Percentiles rank a stretch among this genome's conserved stretches.
These are phyloP conservation scores for Tetradesmus obliquus DNA, from an alignment of 139 green algal genomes.

Conservation along the genomic window DNA sequence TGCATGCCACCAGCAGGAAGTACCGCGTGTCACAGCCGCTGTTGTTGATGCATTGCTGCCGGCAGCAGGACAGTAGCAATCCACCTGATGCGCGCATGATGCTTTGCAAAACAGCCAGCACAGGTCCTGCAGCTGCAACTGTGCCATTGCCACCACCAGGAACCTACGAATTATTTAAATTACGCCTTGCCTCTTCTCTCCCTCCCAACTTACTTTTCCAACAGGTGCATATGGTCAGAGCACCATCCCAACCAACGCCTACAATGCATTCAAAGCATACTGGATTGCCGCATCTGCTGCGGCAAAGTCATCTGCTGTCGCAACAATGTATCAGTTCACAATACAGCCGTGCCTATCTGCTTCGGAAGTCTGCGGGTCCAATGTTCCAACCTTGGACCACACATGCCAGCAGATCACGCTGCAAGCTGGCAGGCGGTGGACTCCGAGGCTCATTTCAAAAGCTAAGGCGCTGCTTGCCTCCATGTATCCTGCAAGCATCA, in stretches of 20 bases:
- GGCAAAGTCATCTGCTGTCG: neutral
- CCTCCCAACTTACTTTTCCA: too few relatives aligned
- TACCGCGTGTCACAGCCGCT: too few relatives aligned
- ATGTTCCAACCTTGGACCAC: neutral
- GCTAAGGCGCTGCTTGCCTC: neutral
- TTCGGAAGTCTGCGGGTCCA: neutral
- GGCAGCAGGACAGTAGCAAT: too few relatives aligned
- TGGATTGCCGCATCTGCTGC: neutral
- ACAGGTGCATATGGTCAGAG: neutral
- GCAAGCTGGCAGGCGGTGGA: neutral
- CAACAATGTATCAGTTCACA: neutral
- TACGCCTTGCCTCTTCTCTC: too few relatives aligned
- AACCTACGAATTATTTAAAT: too few relatives aligned
- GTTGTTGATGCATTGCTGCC: too few relatives aligned
- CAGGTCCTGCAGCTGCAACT: too few relatives aligned
- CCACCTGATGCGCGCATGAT: too few relatives aligned
- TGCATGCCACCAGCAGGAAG: too few relatives aligned
- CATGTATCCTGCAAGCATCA: constrained; percentile 11
- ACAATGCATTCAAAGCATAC: neutral
- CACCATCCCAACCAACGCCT: neutral
- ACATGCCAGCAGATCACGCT: neutral
- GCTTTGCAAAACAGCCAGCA: too few relatives aligned
- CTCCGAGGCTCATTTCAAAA: neutral
- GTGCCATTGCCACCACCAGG: too few relatives aligned
- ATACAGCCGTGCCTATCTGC: neutral